Percentiles rank a stretch among this genome's conserved stretches.
Evolutionary conservation across 1,139 yeast genomes (phyloP).

Genomic region (Debaryomyces udenii): DNA sequence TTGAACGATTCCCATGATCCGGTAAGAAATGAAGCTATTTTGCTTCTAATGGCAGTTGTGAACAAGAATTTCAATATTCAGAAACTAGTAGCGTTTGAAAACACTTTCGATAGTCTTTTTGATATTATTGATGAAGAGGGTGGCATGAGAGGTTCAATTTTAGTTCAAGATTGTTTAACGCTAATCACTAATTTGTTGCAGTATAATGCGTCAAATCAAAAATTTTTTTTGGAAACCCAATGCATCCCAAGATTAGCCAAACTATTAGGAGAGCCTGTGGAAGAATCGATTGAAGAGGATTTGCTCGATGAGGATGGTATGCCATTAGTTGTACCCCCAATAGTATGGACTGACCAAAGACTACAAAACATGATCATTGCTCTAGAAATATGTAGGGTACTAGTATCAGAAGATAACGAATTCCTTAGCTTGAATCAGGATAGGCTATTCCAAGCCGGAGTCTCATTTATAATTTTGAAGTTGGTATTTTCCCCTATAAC

Average conservation of each 20-base stretch:
- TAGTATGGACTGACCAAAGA: conserved; percentile 76
- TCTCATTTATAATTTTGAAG: conserved; percentile 65
- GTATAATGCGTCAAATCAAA: conserved; percentile 90
- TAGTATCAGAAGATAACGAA: conserved; percentile 77
- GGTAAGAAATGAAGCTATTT: conserved; percentile 84
- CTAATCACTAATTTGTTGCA: conserved; percentile 71
- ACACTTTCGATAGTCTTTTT: conserved; percentile 82
- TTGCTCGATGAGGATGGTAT: conserved; percentile 20
- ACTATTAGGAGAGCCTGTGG: conserved; percentile 63
- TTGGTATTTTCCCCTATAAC: conserved; percentile 68
- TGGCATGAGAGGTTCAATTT: conserved; percentile 85
- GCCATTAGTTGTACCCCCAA: conserved; percentile 30
- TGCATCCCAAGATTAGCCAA: conserved; percentile 67
- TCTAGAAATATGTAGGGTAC: conserved; percentile 71
- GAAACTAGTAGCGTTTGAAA: conserved; percentile 92
- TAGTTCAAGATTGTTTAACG: conserved; percentile 87
- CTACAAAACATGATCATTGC: conserved; percentile 65
- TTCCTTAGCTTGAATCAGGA: conserved; percentile 63
- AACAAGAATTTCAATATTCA: conserved; percentile 86
- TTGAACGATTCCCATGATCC: conserved; percentile 81
- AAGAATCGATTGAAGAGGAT: conserved; percentile 36
- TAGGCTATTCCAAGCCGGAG: conserved; percentile 61
- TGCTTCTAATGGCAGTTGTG: conserved; percentile 80
- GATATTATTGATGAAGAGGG: conserved; percentile 83
- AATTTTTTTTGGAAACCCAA: conserved; percentile 81